These are phyloP conservation scores for Rhizopogon vinicolor DNA, from an alignment of 768 basidiomycete genomes.

Conservation along the genomic window DNA sequence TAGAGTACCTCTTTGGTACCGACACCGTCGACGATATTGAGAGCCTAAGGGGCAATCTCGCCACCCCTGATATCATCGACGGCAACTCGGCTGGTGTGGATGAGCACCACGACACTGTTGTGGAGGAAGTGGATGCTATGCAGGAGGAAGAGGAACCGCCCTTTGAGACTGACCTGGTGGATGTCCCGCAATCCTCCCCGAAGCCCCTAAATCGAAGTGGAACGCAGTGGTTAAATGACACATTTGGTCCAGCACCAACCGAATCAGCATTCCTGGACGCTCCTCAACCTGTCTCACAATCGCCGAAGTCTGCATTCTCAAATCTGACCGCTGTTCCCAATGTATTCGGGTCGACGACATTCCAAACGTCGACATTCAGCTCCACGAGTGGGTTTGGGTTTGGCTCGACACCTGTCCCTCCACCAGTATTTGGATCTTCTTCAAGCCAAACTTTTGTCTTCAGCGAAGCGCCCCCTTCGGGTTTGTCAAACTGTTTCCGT, in stretches of 20 bases:
- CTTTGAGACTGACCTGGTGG: conserved; percentile 13
- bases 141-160: conserved; percentile 15
- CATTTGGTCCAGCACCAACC: conserved; percentile 24
- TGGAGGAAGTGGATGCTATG: conserved; percentile 19
- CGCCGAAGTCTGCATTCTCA: conserved; percentile 29
- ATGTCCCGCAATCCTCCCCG: conserved; percentile 1
- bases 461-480: background rate
- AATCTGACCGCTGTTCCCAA: conserved; percentile 28
- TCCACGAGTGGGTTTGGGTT: conserved; percentile 5
- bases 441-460: background rate
- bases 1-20: conserved; percentile 81
- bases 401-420: background rate
- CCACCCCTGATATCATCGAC: conserved; percentile 65
- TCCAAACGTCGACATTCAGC: conserved; percentile 13
- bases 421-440: conserved; percentile 8
- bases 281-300: conserved; percentile 10
- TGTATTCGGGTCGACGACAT: conserved; percentile 23
- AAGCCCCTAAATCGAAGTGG: conserved; percentile 20
- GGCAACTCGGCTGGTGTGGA: conserved; percentile 36
- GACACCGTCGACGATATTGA: conserved; percentile 78
- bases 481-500: background rate
- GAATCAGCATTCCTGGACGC: conserved; percentile 16
- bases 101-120: conserved; percentile 16
- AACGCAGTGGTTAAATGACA: conserved; percentile 29
- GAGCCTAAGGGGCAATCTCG: conserved; percentile 50